Base-by-base conservation (phyloP, 2,329 filamentous ascomycete genomes). In the Colletotrichum tofieldiae region DNA sequence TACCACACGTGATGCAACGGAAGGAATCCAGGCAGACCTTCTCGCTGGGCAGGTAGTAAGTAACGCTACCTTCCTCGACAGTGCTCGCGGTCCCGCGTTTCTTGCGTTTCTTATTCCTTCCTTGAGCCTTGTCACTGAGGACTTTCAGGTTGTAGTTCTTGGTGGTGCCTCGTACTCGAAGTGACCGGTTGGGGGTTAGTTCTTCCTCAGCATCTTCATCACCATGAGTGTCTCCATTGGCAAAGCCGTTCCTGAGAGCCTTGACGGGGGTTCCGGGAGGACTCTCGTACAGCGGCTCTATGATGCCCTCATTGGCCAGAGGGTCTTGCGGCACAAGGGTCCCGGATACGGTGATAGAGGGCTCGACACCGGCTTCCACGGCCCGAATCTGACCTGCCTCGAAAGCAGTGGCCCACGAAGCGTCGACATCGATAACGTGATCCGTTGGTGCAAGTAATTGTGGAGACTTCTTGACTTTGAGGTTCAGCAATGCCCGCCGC, bases 121-220 rank as follows among this genome's bases (percentile, higher is more conserved):
- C 88, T 63, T 88, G 84, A 7, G 88, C 88, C 75, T 88, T 87
- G 75, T 89, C 88, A 78, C 86, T 91, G 20, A 91, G 80, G 16
- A 86, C 82, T 77, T 90, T 91, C 47, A 91, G 79, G 74, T 92
- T 92, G 77, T 92, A 92, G 29, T 85, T 84, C 72, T 87, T 86
- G 67, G 84, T 85, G 52, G 82, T 82, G 23, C 65, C 70, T 64
- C 88, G 84, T 20, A 82, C 80, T 54, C 88, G 84, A 23, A 89
- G 79, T 1, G 86, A 86, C 70, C 88, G 84, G 65, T 83, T 88
- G 0, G 88, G 87, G 2, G 88, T 90, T 18, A 83, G 80, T 23
- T 87, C 86, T 35, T 85, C 85, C 29, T 86, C 83, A 8, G 77
- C 73, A 11, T 84, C 84, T 45, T 87, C 86, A 37, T 86, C 85